Evolutionary conservation across 257 asterid species (phyloP).

Genomic region (Schizonepeta tenuifolia): DNA sequence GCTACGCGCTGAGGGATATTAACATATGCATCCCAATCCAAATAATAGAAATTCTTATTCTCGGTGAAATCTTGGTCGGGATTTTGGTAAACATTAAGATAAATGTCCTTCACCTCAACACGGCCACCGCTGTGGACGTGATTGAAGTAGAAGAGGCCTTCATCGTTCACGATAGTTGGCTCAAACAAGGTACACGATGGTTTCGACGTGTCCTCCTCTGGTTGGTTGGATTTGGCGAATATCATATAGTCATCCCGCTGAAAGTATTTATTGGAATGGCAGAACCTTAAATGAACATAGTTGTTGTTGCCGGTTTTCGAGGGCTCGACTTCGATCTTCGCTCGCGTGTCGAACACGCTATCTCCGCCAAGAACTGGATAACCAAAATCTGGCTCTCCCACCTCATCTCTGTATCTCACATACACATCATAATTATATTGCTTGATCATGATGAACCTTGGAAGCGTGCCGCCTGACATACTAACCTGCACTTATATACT

Average conservation of each 20-base stretch:
- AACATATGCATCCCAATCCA: neutral
- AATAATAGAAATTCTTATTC: no score
- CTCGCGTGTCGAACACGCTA: neutral
- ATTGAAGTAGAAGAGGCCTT: neutral
- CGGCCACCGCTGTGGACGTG: neutral
- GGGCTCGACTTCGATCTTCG: neutral
- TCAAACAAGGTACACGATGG: neutral
- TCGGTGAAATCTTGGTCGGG: neutral
- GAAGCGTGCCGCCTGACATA: neutral
- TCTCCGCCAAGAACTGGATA: neutral
- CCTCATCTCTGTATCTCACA: no score
- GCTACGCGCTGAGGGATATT: neutral
- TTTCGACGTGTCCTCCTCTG: neutral
- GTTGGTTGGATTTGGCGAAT: neutral
- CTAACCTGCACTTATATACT: no score
- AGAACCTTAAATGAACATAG: neutral
- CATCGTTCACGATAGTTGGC: neutral
- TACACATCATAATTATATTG: no score
- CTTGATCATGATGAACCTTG: neutral
- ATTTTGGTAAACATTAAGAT: no score
- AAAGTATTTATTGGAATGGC: neutral
- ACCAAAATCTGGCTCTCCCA: no score
- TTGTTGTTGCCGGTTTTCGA: no score
- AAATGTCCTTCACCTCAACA: neutral
- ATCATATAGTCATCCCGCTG: neutral